Evolutionary conservation across 257 asterid genomes (phyloP).

Genomic region (Verbascum thapsus): DNA sequence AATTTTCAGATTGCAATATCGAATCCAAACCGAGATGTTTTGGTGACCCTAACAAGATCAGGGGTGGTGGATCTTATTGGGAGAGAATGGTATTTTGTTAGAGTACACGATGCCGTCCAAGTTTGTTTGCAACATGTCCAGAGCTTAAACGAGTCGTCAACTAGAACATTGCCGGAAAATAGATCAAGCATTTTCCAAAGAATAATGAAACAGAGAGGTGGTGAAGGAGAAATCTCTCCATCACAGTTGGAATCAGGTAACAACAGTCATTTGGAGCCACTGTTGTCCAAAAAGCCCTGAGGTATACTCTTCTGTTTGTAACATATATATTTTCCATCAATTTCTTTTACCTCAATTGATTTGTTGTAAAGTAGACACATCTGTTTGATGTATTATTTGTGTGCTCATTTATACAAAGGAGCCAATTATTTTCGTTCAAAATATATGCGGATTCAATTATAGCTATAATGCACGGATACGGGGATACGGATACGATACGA

Average conservation of each 20-base stretch:
- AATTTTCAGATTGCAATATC: constrained; percentile 82
- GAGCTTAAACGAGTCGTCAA: constrained; percentile 42
- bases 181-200: constrained; percentile 52
- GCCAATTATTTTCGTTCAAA: too few relatives aligned
- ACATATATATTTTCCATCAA: too few relatives aligned
- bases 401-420: too few relatives aligned
- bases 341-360: too few relatives aligned
- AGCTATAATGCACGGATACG: too few relatives aligned
- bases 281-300: constrained; percentile 55
- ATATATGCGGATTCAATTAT: too few relatives aligned
- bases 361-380: too few relatives aligned
- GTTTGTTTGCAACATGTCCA: constrained; percentile 78
- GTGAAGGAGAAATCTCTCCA: constrained; percentile 51
- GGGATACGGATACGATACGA: too few relatives aligned
- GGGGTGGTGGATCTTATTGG: constrained; percentile 82
- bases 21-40: constrained; percentile 82
- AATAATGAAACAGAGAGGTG: constrained; percentile 50
- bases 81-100: constrained; percentile 86
- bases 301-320: neutral
- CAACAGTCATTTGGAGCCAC: constrained; percentile 59
- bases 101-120: constrained; percentile 96
- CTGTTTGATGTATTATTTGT: too few relatives aligned
- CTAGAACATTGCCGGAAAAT: constrained; percentile 43
- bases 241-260: constrained; percentile 70
- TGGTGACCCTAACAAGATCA: constrained; percentile 65